Base-by-base conservation (phyloP, 768 basidiomycete species). In the Arthromyces matolae region DNA sequence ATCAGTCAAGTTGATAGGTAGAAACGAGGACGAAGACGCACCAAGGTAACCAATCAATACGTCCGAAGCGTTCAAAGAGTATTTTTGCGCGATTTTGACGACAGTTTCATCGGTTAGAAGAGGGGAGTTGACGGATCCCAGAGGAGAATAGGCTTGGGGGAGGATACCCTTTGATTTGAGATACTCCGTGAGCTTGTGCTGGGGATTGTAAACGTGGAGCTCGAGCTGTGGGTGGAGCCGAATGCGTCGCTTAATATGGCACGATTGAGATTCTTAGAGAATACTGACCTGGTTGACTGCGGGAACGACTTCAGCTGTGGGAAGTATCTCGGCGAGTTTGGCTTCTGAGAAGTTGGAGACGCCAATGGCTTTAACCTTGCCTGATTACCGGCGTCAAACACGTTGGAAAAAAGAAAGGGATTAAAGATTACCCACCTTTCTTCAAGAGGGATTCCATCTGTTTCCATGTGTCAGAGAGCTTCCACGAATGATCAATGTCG, bases 121-220 rank as follows among this genome's bases (percentile, higher is more conserved):
- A 7, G 85, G 86, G 1, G 84, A 79, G 55, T 76, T 74, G 9
- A 80, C 73, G 8, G 82, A 86, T 28, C 83, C 89, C 12, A 92
- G 79, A 8, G 91, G 89, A 7, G 86, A 91, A 64, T 88, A 93
- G 1, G 90, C 89, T 62, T 89, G 76, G 0, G 86, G 73, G 41
- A 82, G 67, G 57, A 93, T 91, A 16, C 71, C 72, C 61, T 89
- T 81, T 14, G 74, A 71, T 60, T 75, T 73, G 53, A 87, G 71
- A 66, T 78, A 91, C 9, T 70, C 67, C 33, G 82, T 45, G 40
- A 90, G 76, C 41, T 80, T 74, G 65, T 81, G 85, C 59, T 90
- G 83, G 1, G 86, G 85, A 64, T 86, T 84, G 66, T 83, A 88
- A 19, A 84, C 65, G 60, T 89, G 87, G 14, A 86, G 66, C 58